Evolutionary conservation across 768 basidiomycete genomes (phyloP), one percentile per base, ranked within the genome.

Genomic region (Agaricus bisporus): DNA sequence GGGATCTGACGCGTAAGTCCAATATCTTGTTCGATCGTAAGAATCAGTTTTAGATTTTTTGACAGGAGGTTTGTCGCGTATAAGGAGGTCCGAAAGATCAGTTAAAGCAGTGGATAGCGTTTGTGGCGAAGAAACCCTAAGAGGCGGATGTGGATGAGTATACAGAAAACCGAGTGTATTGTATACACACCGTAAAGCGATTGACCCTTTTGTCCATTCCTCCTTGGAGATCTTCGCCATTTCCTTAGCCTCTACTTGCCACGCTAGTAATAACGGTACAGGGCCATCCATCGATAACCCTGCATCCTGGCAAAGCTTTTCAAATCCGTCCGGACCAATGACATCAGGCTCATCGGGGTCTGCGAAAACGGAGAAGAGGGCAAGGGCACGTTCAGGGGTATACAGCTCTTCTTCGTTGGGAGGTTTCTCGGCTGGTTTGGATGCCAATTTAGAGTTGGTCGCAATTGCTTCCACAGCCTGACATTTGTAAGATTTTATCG

Each of bases 271-370:
- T 49, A 92, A 72, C 17, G 88, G 86, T 57, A 81, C 68, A 5
- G 84, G 73, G 28, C 88, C 86, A 17, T 91, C 89, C 66, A 93
- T 70, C 0, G 86, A 73, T 43, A 91, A 77, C n/a, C 78, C 70
- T 11, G 83, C 80, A 57, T 91, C 86, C 22, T 58, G 74, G 68
- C 86, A 93, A 26, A 94, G 68, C 49, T 68, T 73, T 66, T 85
- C 82, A 57, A 91, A 81, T 2, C 88, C 88, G 55, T 83, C 87
- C 1, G 86, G 78, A 0, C 82, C 85, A 60, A 93, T 90, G 41
- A 78, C 70, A 43, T 69, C 63, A 11, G 79, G 71, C 22, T 75
- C 70, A 45, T 89, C 86, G 10, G 58, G 61, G 55, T 81, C 80
- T 20, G 81, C 80, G 61, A 88, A 90, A 2, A 63, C 66, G 48